phyloP scores from a whole-genome alignment of 768 basidiomycete genomes.

The Hygrophorus pudorinus region DNA sequence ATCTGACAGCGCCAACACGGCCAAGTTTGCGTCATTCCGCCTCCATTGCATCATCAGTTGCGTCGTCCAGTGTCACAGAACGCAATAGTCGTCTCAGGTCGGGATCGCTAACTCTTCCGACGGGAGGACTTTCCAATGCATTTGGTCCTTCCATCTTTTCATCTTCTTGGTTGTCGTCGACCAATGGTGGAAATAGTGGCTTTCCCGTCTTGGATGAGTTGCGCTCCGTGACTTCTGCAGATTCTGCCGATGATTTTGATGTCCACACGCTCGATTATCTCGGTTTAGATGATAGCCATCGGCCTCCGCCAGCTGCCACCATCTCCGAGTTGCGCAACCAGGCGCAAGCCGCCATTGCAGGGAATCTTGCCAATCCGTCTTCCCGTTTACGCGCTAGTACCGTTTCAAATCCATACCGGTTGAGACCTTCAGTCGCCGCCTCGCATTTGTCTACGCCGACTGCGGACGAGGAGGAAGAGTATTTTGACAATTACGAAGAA shows the following conservation, averaged over 20 bases:
- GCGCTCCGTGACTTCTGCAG: constrained; percentile 70
- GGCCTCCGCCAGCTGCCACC: constrained; percentile 77
- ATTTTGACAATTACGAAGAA: constrained; percentile 52
- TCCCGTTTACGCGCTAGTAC: constrained; percentile 82
- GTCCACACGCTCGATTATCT: constrained; percentile 96
- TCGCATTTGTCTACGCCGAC: constrained; percentile 57
- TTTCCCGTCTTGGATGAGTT: constrained; percentile 70
- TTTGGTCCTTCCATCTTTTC: constrained; percentile 88
- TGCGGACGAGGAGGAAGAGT: constrained; percentile 70
- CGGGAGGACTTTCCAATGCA: constrained; percentile 67
- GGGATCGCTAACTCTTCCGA: constrained; percentile 83
- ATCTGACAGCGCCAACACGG: constrained; percentile 37
- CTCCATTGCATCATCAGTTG: constrained; percentile 49
- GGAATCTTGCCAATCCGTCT: constrained; percentile 61
- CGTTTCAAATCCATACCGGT: constrained; percentile 86
- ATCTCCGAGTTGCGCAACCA: constrained; percentile 84
- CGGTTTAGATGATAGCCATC: constrained; percentile 75
- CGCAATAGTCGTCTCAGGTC: constrained; percentile 82
- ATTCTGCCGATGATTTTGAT: constrained; percentile 83
- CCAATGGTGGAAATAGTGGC: constrained; percentile 44
- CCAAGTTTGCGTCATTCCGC: constrained; percentile 72
- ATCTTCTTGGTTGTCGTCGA: constrained; percentile 74
- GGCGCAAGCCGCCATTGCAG: constrained; percentile 83
- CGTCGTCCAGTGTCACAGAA: constrained; percentile 43
- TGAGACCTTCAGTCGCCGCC: constrained; percentile 45